Evolutionary conservation across 1,139 yeast genomes (phyloP).

Genomic region (Insectozyma bohioensis): DNA sequence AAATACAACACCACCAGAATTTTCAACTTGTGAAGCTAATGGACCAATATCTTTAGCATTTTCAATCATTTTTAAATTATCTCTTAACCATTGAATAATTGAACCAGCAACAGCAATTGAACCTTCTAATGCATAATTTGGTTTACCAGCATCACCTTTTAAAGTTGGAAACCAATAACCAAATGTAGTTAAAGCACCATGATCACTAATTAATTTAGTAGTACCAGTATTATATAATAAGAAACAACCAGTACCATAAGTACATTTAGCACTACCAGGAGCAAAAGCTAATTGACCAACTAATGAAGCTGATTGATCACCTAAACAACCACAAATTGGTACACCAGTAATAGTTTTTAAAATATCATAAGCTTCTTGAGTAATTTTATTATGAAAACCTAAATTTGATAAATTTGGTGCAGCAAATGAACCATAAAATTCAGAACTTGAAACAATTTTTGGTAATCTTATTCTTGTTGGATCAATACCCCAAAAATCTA

Average conservation of each 20-base stretch:
- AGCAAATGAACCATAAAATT: slow-evolving; percentile 70
- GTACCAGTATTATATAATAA: slow-evolving; percentile 84
- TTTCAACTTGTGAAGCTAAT: slow-evolving; percentile 75
- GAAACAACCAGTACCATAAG: slow-evolving; percentile 98
- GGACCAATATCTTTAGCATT: slow-evolving; percentile 89
- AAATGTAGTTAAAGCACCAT: slow-evolving; percentile 86
- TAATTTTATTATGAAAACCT: slow-evolving; percentile 53
- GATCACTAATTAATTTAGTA: slow-evolving; percentile 59
- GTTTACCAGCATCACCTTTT: slow-evolving; percentile 51
- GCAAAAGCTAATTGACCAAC: slow-evolving; percentile 89
- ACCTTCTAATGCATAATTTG: slow-evolving; percentile 91
- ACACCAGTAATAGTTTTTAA: slow-evolving; percentile 51
- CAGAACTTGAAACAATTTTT: slow-evolving; percentile 76
- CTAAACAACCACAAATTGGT: slow-evolving; percentile 88
- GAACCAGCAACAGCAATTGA: slow-evolving; percentile 97
- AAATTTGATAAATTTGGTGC: slow-evolving; percentile 55
- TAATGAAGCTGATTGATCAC: slow-evolving; percentile 92
- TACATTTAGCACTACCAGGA: slow-evolving; percentile 88
- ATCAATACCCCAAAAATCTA: slow-evolving; percentile 80
- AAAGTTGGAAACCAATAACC: slow-evolving; percentile 85
- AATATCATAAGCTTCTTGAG: slow-evolving; percentile 53
- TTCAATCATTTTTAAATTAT: slow-evolving; percentile 79
- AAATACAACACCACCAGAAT: slow-evolving; percentile 90
- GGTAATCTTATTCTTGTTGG: slow-evolving; percentile 70
- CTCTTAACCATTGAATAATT: slow-evolving; percentile 92